phyloP scores from a whole-genome alignment of 2,329 filamentous ascomycete species.

The Aulographum hederae region DNA sequence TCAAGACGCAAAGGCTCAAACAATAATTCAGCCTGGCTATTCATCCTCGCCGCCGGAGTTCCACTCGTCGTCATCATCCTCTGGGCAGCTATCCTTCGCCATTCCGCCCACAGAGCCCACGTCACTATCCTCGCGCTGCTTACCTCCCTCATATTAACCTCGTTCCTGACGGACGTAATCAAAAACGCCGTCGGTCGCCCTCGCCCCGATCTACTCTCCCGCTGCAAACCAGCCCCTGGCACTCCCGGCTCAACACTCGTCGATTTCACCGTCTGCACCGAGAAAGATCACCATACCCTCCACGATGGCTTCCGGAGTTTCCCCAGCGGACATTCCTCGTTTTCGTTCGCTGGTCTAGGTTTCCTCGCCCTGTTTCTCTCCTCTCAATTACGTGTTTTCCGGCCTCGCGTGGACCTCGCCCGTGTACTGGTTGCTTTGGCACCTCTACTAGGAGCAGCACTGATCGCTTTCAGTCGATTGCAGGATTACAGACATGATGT shows the following conservation, averaged over 20 bases:
- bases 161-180: slow-evolving; percentile 72
- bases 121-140: slow-evolving; percentile 67
- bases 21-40: slow-evolving; percentile 42
- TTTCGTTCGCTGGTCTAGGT: slow-evolving; percentile 61
- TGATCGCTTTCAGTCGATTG: slow-evolving; percentile 43
- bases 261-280: slow-evolving; percentile 53
- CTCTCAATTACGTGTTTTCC: slow-evolving; percentile 41
- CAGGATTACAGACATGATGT: slow-evolving; percentile 48
- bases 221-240: slow-evolving; percentile 54
- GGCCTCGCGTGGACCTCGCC: slow-evolving; percentile 37
- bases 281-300: slow-evolving; percentile 47
- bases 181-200: slow-evolving; percentile 78
- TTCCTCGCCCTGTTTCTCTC: slow-evolving; percentile 55
- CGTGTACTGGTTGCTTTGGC: slow-evolving; percentile 34
- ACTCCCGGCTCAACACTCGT: slow-evolving; percentile 37
- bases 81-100: slow-evolving; percentile 44
- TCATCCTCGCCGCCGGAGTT: slow-evolving; percentile 58
- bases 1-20: too few relatives aligned
- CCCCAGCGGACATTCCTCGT: slow-evolving; percentile 63
- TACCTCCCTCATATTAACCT: slow-evolving; percentile 55
- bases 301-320: slow-evolving; percentile 78
- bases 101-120: slow-evolving; percentile 62
- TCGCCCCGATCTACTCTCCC: slow-evolving; percentile 71
- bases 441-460: slow-evolving; percentile 35
- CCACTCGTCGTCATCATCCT: slow-evolving; percentile 49